Conservation (phyloP, 768 basidiomycete genomes). For the Pilatotrama ljubarskyi region DNA sequence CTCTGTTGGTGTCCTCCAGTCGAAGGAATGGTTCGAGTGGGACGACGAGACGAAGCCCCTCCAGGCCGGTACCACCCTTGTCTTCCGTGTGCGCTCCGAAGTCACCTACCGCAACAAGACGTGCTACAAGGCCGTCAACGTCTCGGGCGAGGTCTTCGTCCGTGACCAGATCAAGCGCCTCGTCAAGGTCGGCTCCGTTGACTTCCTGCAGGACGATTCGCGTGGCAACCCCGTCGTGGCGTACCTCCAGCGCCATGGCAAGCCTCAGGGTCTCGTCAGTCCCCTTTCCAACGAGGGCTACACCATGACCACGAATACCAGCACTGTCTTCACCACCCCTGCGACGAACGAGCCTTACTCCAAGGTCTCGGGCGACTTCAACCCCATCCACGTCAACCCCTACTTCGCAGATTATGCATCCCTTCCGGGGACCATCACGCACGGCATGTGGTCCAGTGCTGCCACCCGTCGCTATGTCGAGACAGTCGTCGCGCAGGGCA, state of each 20-base stretch:
- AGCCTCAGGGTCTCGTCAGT: constrained; percentile 69
- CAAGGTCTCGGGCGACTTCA: constrained; percentile 94
- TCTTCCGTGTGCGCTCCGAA: constrained; percentile 87
- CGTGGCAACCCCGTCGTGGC: constrained; percentile 92
- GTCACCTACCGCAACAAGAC: constrained; percentile 91
- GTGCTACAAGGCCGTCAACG: constrained; percentile 76
- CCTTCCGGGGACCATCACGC: constrained; percentile 95
- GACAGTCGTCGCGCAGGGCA: constrained; percentile 89
- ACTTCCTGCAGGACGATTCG: constrained; percentile 83
- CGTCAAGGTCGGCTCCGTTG: constrained; percentile 85
- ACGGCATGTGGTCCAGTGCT: constrained; percentile 96
- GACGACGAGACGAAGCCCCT: constrained; percentile 79
- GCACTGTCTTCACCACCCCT: constrained; percentile 77
- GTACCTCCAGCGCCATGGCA: constrained; percentile 91
- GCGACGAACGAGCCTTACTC: constrained; percentile 96
- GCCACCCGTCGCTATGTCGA: constrained; percentile 92
- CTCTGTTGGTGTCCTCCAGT: constrained; percentile 84
- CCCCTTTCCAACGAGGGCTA: constrained; percentile 88
- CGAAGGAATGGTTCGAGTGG: constrained; percentile 99
- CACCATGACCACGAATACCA: constrained; percentile 63
- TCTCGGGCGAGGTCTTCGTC: constrained; percentile 83
- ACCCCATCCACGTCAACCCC: constrained; percentile 98
- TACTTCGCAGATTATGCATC: constrained; percentile 95
- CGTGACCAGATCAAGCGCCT: constrained; percentile 86
- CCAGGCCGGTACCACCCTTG: constrained; percentile 75